A percentile compares a stretch with the other conserved stretches of the same genome.
Conservation (phyloP, 2,329 filamentous ascomycete species). For the Hymenoscyphus fructigenus region DNA sequence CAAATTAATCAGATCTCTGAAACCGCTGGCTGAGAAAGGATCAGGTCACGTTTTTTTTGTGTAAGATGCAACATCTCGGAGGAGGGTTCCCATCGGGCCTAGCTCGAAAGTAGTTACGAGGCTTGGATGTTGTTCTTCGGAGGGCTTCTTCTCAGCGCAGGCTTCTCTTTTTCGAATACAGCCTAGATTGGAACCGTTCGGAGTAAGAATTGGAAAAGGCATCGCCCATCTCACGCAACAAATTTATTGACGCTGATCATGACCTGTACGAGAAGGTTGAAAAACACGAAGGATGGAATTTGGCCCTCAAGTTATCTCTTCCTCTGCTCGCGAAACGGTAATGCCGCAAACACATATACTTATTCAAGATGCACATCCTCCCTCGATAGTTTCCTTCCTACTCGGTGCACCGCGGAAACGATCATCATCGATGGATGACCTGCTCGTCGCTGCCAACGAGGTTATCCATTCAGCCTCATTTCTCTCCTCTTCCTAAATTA, state of each 20-base stretch:
- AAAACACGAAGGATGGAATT: not conserved
- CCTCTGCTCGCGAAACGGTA: not conserved
- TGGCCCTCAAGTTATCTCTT: not conserved
- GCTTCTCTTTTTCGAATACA: not conserved
- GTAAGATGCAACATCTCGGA: not conserved
- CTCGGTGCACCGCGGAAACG: not conserved
- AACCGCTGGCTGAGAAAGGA: constrained; percentile 1
- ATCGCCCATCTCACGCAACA: not conserved
- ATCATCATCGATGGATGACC: not conserved
- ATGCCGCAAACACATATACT: not conserved
- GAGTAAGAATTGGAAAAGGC: not conserved
- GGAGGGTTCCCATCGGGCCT: not conserved
- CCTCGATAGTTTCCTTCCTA: not conserved
- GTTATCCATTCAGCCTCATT: constrained; percentile 1
- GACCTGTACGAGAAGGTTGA: not conserved
- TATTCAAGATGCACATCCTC: not conserved
- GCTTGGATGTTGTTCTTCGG: not conserved
- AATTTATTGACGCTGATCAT: not conserved
- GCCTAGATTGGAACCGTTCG: not conserved
- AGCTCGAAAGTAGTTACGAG: not conserved
- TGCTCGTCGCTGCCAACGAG: not conserved
- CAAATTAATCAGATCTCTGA: not conserved
- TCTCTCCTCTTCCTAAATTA: not conserved
- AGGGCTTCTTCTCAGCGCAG: not conserved
- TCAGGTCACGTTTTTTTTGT: not conserved